Conservation (phyloP, 2,329 filamentous ascomycete species). For the Aspergillus novoparasiticus region DNA sequence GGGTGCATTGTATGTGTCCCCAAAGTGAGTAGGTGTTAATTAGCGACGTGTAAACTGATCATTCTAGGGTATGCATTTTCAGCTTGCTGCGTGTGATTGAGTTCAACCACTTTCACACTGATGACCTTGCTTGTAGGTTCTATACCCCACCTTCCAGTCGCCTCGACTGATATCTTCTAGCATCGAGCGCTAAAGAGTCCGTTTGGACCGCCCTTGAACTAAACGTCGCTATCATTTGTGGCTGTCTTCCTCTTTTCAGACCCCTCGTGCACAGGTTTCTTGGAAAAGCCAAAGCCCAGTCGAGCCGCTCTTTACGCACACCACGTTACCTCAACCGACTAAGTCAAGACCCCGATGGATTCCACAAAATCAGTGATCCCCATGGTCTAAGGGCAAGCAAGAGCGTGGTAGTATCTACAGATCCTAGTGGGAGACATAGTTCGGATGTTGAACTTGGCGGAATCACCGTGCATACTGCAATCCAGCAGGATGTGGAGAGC, state of each 20-base stretch:
- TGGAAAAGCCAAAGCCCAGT: slow-evolving; percentile 10
- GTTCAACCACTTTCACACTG: slow-evolving; percentile 9
- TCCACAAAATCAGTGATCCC: slow-evolving; percentile 10
- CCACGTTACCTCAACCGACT: slow-evolving; percentile 7
- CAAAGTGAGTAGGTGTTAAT: too few species aligned
- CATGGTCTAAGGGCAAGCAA: slow-evolving; percentile 1
- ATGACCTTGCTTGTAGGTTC: slow-evolving; percentile 13
- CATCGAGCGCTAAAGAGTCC: slow-evolving; percentile 25
- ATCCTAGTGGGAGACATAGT: neutral
- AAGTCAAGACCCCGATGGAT: slow-evolving; percentile 7
- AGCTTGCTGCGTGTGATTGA: slow-evolving; percentile 8
- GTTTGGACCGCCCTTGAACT: slow-evolving; percentile 26
- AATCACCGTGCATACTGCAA: slow-evolving; percentile 11
- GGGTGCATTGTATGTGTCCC: slow-evolving; percentile 12
- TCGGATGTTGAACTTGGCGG: slow-evolving; percentile 12
- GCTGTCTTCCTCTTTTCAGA: slow-evolving; percentile 22
- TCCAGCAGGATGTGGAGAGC: slow-evolving; percentile 8
- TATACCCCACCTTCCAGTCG: neutral
- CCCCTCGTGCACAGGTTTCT: slow-evolving; percentile 17
- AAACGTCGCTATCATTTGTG: slow-evolving; percentile 25
- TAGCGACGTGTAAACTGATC: neutral
- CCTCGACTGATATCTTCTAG: neutral
- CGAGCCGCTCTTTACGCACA: slow-evolving; percentile 1
- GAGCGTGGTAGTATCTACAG: neutral
- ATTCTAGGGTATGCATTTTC: slow-evolving; percentile 8